A percentile compares a stretch with the other conserved stretches of the same genome.
Conservation (phyloP, 257 asterid genomes). For the Anisodus acutangulus region DNA sequence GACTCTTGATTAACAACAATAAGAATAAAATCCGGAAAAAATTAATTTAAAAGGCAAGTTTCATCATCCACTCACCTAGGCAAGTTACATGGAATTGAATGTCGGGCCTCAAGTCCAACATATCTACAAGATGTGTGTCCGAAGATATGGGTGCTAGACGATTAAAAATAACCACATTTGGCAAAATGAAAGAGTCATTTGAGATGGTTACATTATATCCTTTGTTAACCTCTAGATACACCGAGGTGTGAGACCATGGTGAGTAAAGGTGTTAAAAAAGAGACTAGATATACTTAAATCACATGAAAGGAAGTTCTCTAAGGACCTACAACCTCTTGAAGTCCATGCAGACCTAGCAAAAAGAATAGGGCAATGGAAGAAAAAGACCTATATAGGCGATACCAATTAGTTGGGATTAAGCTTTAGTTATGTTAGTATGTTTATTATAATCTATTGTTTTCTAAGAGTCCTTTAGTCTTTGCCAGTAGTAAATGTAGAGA, state of each 20-base stretch:
- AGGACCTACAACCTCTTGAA: not conserved
- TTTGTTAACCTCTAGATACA: not conserved
- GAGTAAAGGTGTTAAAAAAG: not conserved
- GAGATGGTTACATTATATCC: not conserved
- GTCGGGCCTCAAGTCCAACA: not conserved
- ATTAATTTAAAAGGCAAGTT: not conserved
- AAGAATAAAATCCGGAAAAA: not conserved
- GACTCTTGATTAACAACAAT: not conserved
- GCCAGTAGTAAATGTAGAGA: not conserved
- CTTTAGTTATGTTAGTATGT: not conserved
- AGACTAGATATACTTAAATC: not conserved
- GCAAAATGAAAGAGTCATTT: not conserved
- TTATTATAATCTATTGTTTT: not conserved
- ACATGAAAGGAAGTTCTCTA: not conserved
- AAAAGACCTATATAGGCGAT: not conserved
- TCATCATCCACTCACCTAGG: not conserved
- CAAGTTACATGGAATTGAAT: not conserved
- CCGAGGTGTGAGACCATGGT: not conserved
- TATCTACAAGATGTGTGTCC: not conserved
- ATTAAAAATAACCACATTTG: not conserved
- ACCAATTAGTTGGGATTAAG: not conserved
- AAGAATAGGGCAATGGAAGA: not conserved
- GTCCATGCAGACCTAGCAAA: not conserved
- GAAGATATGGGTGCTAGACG: not conserved
- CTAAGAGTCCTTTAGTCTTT: not conserved